Evolutionary conservation across 2,329 filamentous ascomycete genomes (phyloP).

Genomic region (Fusarium nisikadoi): DNA sequence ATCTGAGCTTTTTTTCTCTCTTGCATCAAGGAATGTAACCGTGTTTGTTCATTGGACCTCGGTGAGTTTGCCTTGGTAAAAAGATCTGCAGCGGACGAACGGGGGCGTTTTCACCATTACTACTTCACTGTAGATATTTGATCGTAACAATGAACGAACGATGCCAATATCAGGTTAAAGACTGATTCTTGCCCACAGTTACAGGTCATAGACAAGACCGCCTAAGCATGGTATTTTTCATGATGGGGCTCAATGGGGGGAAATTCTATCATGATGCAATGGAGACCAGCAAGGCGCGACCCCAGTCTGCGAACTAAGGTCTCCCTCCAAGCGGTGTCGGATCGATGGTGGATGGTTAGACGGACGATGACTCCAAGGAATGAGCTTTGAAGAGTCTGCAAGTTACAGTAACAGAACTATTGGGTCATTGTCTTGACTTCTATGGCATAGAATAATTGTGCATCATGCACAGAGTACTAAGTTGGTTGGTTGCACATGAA

Average conservation of each 20-base stretch:
- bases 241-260: background rate
- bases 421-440: background rate
- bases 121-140: background rate
- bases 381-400: background rate
- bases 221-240: background rate
- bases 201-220: background rate
- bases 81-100: background rate
- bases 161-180: background rate
- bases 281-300: background rate
- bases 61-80: background rate
- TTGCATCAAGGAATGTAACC: background rate
- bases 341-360: background rate
- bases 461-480: background rate
- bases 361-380: background rate
- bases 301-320: background rate
- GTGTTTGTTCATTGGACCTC: background rate
- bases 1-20: conserved; percentile 1
- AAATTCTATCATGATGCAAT: background rate
- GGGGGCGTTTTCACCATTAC: background rate
- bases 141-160: background rate
- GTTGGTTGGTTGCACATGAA: background rate
- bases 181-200: background rate
- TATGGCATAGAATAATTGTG: background rate
- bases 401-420: background rate
- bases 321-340: background rate